phyloP scores from a whole-genome alignment of 169 alveolate genomes.

The Perkinsus marinus region DNA sequence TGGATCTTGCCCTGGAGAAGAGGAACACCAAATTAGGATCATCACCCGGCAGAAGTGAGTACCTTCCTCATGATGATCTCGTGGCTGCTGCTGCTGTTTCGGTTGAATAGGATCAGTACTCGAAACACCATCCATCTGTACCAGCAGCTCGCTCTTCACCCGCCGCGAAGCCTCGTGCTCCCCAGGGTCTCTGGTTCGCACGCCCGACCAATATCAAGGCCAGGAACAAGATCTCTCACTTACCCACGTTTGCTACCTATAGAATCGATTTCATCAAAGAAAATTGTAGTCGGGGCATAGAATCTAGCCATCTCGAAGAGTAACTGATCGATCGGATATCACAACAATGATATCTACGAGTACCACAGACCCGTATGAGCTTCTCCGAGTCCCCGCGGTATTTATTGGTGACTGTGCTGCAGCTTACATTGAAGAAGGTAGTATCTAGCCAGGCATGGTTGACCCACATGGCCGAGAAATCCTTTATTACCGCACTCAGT shows the following conservation, averaged over 20 bases:
- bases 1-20: neutral
- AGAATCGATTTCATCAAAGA: slow-evolving; percentile 70
- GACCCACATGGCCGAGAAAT: neutral
- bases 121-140: slow-evolving; percentile 69
- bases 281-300: slow-evolving; percentile 70
- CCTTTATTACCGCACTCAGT: slow-evolving; percentile 60
- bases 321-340: neutral
- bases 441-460: neutral
- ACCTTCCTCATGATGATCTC: neutral
- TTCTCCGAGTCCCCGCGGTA: slow-evolving; percentile 75
- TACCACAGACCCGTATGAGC: slow-evolving; percentile 31
- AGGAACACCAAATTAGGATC: neutral
- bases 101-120: neutral
- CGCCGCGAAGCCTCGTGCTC: slow-evolving; percentile 75
- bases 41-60: neutral
- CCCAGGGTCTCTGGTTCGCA: slow-evolving; percentile 42
- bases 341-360: neutral
- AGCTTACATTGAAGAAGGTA: slow-evolving; percentile 57
- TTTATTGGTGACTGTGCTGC: slow-evolving; percentile 61
- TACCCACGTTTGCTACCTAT: slow-evolving; percentile 30
- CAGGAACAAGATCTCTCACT: too few species aligned
- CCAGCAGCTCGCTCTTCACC: slow-evolving; percentile 71
- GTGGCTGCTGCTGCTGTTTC: neutral
- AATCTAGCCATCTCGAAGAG: slow-evolving; percentile 74
- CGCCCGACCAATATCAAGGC: too few species aligned